Conservation (phyloP, 495 filamentous ascomycete species). For the Hyaloscypha variabilis region DNA sequence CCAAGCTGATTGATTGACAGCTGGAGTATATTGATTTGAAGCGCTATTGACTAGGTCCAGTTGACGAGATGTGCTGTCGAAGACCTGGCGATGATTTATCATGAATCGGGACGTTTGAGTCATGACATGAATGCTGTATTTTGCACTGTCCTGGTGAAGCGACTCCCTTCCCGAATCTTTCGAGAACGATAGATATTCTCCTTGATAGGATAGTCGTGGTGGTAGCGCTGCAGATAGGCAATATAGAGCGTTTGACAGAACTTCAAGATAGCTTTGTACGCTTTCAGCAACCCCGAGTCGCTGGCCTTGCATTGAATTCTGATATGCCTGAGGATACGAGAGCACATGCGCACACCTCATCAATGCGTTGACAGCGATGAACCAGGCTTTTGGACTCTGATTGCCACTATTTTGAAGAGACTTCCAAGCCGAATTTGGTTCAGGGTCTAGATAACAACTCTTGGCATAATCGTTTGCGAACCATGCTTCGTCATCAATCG, state of each 20-base stretch:
- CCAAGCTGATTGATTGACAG: not conserved
- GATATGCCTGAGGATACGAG: not conserved
- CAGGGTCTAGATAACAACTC: constrained; percentile 35
- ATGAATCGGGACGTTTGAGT: constrained; percentile 37
- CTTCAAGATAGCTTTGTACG: too few species aligned
- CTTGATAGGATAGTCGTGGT: constrained; percentile 24
- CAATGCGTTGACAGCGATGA: constrained; percentile 39
- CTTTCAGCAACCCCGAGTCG: not conserved
- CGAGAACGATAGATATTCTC: constrained; percentile 32
- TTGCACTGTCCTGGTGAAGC: constrained; percentile 26
- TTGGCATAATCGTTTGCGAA: constrained; percentile 28
- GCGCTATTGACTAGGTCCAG: not conserved
- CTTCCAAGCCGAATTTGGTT: constrained; percentile 36
- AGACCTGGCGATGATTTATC: constrained; percentile 37
- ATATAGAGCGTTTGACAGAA: constrained; percentile 26
- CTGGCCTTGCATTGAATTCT: not conserved
- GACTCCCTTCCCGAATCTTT: not conserved
- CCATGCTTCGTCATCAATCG: constrained; percentile 37
- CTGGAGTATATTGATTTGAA: not conserved
- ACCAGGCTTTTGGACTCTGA: constrained; percentile 40
- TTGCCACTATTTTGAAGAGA: constrained; percentile 36
- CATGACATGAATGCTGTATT: constrained; percentile 37
- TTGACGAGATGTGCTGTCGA: not conserved
- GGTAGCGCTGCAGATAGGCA: constrained; percentile 32
- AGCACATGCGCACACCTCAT: constrained; percentile 35